Conservation (phyloP, 2,329 filamentous ascomycete genomes). For the Aspergillus fumigatiaffinis region DNA sequence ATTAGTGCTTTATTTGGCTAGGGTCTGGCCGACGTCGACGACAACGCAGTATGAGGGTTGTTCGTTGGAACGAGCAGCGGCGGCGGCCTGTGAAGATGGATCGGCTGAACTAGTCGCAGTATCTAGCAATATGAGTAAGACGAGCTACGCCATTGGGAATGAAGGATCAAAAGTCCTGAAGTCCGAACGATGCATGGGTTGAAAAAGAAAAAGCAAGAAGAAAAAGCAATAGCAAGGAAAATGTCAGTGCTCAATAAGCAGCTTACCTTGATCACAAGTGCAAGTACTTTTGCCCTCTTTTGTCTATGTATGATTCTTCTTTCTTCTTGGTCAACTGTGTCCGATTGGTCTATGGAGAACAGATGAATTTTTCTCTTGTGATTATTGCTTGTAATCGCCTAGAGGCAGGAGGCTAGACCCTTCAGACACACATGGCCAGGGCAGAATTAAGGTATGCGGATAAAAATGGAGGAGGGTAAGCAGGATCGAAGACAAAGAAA, state of each 20-base stretch:
- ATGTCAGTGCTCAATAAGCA: not conserved
- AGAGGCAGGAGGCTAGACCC: constrained; percentile 28
- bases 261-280: not conserved
- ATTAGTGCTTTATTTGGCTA: not conserved
- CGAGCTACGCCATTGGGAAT: not conserved
- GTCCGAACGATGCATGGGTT: not conserved
- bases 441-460: not conserved
- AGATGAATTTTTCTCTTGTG: not conserved
- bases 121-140: not conserved
- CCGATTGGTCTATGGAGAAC: not conserved
- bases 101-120: not conserved
- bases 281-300: not conserved
- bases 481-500: constrained; percentile 3
- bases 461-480: not conserved
- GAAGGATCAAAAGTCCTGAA: not conserved
- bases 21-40: not conserved
- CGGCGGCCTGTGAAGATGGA: not conserved
- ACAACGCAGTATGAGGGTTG: not conserved
- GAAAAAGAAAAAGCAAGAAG: constrained; percentile 3
- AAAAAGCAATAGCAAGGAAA: constrained; percentile 1
- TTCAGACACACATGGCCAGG: constrained; percentile 30
- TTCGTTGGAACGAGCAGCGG: not conserved
- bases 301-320: not conserved
- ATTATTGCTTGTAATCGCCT: constrained; percentile 3
- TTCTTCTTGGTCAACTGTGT: not conserved